Evolutionary conservation across 176 grass and related monocot species (phyloP).

Genomic region (Avena insularis): DNA sequence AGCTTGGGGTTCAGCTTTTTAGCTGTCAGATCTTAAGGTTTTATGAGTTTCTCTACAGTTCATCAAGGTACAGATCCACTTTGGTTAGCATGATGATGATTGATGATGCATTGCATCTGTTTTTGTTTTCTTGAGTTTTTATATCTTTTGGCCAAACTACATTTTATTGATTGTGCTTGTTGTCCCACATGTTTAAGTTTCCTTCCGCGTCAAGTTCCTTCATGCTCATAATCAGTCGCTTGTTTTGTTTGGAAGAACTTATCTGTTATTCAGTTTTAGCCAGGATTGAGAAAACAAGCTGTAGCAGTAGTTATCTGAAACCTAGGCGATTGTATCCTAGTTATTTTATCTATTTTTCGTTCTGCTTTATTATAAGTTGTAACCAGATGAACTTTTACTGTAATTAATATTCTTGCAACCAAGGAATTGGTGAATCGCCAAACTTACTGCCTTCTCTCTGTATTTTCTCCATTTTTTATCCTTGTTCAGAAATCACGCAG

Average conservation of each 20-base stretch:
- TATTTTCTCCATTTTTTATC: background rate
- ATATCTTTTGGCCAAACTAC: slow-evolving; percentile 1
- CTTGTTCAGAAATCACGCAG: background rate
- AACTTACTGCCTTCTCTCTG: background rate
- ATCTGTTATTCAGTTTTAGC: background rate
- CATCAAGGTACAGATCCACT: slow-evolving; percentile 38
- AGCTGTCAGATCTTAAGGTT: slow-evolving; percentile 40
- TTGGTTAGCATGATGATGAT: slow-evolving; percentile 36
- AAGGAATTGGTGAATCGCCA: background rate
- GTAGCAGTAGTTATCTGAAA: background rate
- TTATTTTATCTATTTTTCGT: slow-evolving; percentile 2
- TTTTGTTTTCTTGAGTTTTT: background rate
- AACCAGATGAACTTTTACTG: background rate
- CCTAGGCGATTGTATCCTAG: background rate
- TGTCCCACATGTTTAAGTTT: background rate
- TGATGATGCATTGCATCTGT: slow-evolving; percentile 29
- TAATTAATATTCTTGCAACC: background rate
- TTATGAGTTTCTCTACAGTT: slow-evolving; percentile 26
- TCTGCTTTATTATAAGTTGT: background rate
- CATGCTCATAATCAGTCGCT: background rate
- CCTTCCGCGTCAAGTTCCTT: background rate
- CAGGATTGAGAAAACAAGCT: background rate
- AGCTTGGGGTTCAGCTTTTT: slow-evolving; percentile 37
- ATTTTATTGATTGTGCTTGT: background rate
- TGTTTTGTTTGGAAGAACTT: slow-evolving; percentile 11